Evolutionary conservation across 2,329 filamentous ascomycete species (phyloP).

Genomic region (Ophiosphaerella herpotricha): DNA sequence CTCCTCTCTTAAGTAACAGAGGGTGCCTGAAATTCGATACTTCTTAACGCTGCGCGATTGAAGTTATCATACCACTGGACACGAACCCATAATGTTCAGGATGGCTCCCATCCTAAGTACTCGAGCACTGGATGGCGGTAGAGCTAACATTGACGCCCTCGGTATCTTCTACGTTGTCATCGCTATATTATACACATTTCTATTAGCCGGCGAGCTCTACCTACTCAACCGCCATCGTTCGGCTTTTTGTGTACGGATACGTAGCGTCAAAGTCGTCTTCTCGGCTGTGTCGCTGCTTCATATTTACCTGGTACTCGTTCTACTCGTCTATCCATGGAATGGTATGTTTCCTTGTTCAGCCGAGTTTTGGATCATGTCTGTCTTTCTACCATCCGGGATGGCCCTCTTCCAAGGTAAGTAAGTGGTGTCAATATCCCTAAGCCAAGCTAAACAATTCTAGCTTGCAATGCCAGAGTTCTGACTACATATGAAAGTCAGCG

Average conservation of each 20-base stretch:
- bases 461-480: constrained; percentile 44
- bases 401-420: constrained; percentile 44
- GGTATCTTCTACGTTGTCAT: constrained; percentile 40
- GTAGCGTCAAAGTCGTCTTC: constrained; percentile 40
- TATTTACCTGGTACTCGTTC: constrained; percentile 42
- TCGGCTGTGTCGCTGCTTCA: constrained; percentile 43
- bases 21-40: constrained; percentile 25
- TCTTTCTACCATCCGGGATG: constrained; percentile 46
- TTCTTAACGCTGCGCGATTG: background rate
- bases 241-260: constrained; percentile 40
- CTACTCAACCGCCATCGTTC: constrained; percentile 35
- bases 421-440: background rate
- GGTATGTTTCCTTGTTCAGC: constrained; percentile 41
- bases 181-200: constrained; percentile 40
- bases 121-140: constrained; percentile 35
- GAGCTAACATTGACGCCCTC: constrained; percentile 37
- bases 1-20: constrained; percentile 31
- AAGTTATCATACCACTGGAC: constrained; percentile 12
- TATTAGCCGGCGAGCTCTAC: constrained; percentile 35
- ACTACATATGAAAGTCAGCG: constrained; percentile 43
- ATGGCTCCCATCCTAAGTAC: constrained; percentile 37
- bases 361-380: constrained; percentile 48
- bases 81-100: constrained; percentile 29
- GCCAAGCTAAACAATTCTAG: constrained; percentile 13
- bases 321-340: constrained; percentile 45